phyloP scores from a whole-genome alignment of 257 asterid genomes.

The Salvia hispanica region DNA sequence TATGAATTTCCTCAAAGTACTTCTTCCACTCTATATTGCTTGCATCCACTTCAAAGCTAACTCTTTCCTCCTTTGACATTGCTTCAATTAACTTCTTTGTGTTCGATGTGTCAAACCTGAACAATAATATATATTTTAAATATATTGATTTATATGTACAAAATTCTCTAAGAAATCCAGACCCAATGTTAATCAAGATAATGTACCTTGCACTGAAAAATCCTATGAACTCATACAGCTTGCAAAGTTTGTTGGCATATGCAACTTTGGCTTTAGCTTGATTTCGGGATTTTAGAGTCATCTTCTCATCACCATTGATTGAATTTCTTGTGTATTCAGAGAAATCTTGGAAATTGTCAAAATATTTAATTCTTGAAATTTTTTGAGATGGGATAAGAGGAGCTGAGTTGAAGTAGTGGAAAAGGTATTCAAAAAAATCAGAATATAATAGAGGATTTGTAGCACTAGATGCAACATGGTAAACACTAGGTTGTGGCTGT shows the following conservation, averaged over 20 bases:
- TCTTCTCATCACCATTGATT: background rate
- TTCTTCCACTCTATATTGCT: constrained; percentile 10
- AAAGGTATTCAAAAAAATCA: constrained; percentile 34
- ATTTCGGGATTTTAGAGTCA: too few relatives aligned
- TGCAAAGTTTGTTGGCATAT: too few relatives aligned
- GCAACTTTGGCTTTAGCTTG: too few relatives aligned
- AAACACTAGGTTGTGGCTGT: too few relatives aligned
- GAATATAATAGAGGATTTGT: constrained; percentile 37
- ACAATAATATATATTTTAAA: background rate
- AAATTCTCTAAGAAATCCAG: background rate
- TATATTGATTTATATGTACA: too few relatives aligned
- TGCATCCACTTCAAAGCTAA: background rate
- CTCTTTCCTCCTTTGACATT: background rate
- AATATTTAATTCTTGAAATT: constrained; percentile 26
- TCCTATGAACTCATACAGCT: too few relatives aligned
- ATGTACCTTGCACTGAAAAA: too few relatives aligned
- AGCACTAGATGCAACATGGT: constrained; percentile 21
- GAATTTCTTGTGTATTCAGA: constrained; percentile 18
- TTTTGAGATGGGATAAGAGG: constrained; percentile 20
- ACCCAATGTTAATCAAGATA: background rate
- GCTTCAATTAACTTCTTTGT: background rate
- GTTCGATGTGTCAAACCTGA: background rate
- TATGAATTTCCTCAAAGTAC: constrained; percentile 2
- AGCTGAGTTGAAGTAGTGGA: constrained; percentile 32
- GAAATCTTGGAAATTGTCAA: constrained; percentile 35